These are phyloP conservation scores for Oxytropis ochrocephala DNA, from an alignment of 306 rosid species.

Conservation along the genomic window DNA sequence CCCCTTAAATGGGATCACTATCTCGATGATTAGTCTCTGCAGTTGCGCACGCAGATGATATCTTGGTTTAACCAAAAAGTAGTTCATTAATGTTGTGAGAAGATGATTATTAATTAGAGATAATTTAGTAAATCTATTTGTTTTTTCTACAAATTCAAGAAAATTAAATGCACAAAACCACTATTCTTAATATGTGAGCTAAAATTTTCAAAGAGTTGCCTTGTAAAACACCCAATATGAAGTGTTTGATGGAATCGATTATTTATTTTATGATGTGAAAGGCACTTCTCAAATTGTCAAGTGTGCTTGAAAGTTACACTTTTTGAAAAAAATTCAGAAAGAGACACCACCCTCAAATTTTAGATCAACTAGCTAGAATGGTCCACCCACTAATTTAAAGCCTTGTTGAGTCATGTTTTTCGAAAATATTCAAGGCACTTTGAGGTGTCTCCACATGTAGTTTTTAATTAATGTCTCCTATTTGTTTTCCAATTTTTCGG, in stretches of 20 bases:
- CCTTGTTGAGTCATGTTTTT: neutral
- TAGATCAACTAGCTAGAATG: slow-evolving; percentile 30
- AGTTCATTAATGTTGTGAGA: too few species aligned
- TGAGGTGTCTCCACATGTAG: neutral
- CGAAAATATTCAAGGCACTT: slow-evolving; percentile 1
- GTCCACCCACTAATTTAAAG: slow-evolving; percentile 29
- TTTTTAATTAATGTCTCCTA: neutral
- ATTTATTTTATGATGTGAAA: slow-evolving; percentile 24
- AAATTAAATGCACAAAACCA: too few species aligned
- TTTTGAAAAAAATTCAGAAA: neutral
- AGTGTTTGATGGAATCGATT: slow-evolving; percentile 15
- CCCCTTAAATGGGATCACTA: too few species aligned
- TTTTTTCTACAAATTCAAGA: too few species aligned
- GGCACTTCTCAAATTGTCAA: slow-evolving; percentile 21
- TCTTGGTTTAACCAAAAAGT: too few species aligned
- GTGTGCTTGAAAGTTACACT: slow-evolving; percentile 36
- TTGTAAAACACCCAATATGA: neutral
- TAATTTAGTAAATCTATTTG: too few species aligned
- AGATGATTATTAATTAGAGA: too few species aligned
- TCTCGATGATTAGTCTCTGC: too few species aligned
- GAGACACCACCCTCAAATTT: slow-evolving; percentile 6
- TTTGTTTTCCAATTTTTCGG: neutral
- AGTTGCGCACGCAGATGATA: too few species aligned
- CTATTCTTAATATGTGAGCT: too few species aligned
- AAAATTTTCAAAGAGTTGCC: neutral